phyloP scores from a whole-genome alignment of 1,284 basidiomycete genomes.

The Abortiporus biennis region DNA sequence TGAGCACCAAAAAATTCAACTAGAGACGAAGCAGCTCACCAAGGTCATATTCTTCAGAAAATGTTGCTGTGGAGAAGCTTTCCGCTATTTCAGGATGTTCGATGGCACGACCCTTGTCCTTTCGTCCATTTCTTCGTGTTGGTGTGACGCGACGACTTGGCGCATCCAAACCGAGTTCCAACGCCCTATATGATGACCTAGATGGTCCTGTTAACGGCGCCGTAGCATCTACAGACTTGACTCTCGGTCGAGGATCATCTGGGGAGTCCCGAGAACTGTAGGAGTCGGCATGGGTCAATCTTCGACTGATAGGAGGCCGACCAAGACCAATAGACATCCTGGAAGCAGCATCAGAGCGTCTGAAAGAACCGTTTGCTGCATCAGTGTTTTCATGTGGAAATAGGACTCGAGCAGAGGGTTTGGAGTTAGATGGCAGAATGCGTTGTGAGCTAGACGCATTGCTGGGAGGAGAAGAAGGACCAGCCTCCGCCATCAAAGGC shows the following conservation, averaged over 20 bases:
- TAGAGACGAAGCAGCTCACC: conserved; percentile 32
- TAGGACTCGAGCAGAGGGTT: conserved; percentile 19
- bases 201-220: conserved; percentile 11
- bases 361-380: conserved; percentile 8
- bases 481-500: conserved; percentile 26
- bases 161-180: conserved; percentile 9
- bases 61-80: conserved; percentile 24
- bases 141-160: conserved; percentile 15
- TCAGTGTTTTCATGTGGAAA: conserved; percentile 23
- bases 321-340: conserved; percentile 21
- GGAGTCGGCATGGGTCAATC: conserved; percentile 11
- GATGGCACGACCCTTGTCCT: conserved; percentile 2
- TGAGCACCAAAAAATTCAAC: conserved; percentile 4
- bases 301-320: conserved; percentile 18
- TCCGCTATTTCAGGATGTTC: conserved; percentile 10
- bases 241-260: conserved; percentile 24
- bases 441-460: no score
- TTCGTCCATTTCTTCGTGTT: conserved; percentile 14
- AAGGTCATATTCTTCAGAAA: conserved; percentile 70
- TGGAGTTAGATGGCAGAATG: conserved; percentile 8
- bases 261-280: conserved; percentile 9
- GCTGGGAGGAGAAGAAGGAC: conserved; percentile 20
- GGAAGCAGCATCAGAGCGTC: conserved; percentile 6
- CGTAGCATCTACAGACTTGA: conserved; percentile 21
- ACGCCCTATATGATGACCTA: conserved; percentile 4